Base-by-base conservation (phyloP, 371 early-diverging fungal species). In the Catenaria anguillulae region DNA sequence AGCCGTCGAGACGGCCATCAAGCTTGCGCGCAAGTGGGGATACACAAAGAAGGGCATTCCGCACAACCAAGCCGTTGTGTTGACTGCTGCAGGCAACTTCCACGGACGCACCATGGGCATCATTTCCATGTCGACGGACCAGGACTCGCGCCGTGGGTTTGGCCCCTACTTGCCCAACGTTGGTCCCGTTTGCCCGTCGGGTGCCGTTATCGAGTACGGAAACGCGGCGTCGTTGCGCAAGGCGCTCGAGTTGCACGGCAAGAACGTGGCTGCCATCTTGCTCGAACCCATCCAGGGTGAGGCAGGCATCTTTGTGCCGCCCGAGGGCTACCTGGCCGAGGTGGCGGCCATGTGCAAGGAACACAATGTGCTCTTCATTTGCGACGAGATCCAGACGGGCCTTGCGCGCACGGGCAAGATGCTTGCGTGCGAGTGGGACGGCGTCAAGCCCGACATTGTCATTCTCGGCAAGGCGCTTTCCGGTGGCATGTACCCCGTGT, bases 241-340 rank as follows among this genome's bases (percentile, higher is more conserved):
- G 8, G 91, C 87, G 21, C 75, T 97, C 48, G 81, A 88, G 63
- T 74, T 79, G 4, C 82, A 90, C 67, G 91, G 92, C 62, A 71
- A 82, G 62, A 72, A 84, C 52, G 87, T 92, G 4, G 92, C 90
- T 50, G 97, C 84, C 17, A 93, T 97, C 77, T 77, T 98, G 62
- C 88, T 96, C 26, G 98, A 97, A 76, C 98, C 98, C 33, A 93
- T 97, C 73, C 98, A 97, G 75, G 98, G 98, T 65, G 98, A 97
- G 78, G 97, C 96, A 33, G 95, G 91, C 68, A 92, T 97, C 70
- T 80, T 84, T 70, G 89, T 94, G 4, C 95, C 98, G n/a, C 90
- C 88, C 65, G 80, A 85, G 0, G 96, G 91, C 15, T 97, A 93
- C 74, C 75, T 97, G 58, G 77, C 79, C 68, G 78, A 78, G 63